These are phyloP conservation scores for Capsella bursapastoris DNA, from an alignment of 345 rosid species.

Conservation along the genomic window DNA sequence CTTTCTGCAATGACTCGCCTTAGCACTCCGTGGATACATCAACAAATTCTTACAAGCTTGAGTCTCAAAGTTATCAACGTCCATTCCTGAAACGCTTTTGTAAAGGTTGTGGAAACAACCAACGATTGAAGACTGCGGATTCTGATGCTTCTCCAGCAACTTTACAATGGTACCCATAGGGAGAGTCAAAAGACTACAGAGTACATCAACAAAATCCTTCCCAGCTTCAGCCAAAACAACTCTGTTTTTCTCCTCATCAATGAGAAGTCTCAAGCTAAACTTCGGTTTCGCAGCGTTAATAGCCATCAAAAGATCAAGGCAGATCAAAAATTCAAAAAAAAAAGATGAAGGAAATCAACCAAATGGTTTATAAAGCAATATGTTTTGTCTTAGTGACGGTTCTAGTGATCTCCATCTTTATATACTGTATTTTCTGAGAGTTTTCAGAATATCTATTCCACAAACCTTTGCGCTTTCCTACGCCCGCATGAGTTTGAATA, in stretches of 20 bases:
- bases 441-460: too few species aligned
- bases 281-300: not conserved
- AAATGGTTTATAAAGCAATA: too few species aligned
- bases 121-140: not conserved
- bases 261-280: constrained; percentile 40
- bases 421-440: not conserved
- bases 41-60: constrained; percentile 29
- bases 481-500: not conserved
- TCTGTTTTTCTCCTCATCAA: constrained; percentile 30
- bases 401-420: not conserved
- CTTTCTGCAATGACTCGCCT: constrained; percentile 16
- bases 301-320: constrained; percentile 23
- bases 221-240: constrained; percentile 45
- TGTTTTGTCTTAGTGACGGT: not conserved
- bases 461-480: not conserved
- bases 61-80: constrained; percentile 9
- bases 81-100: constrained; percentile 32
- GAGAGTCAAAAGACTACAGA: constrained; percentile 38
- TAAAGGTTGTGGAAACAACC: constrained; percentile 44
- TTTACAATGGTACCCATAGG: constrained; percentile 40
- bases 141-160: constrained; percentile 27
- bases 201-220: constrained; percentile 40
- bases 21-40: constrained; percentile 30
- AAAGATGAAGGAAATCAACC: too few species aligned
- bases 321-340: too few species aligned